Conservation (phyloP, 225 moss, liverwort and hornwort species). For the Climacium dendroides region DNA sequence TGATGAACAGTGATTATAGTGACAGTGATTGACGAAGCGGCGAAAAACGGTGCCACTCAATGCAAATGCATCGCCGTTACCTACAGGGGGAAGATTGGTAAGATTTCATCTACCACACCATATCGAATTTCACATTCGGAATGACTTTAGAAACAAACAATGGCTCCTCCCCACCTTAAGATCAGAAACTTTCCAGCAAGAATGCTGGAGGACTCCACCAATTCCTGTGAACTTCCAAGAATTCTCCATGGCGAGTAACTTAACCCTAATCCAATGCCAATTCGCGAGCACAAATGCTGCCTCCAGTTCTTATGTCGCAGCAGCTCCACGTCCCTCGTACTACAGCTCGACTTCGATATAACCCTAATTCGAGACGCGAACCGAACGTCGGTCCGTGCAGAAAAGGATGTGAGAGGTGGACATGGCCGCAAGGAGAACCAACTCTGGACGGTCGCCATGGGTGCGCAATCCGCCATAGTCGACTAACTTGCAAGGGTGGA, state of each 20-base stretch:
- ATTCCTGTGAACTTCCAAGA: background rate
- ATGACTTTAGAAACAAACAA: background rate
- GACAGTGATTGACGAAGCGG: background rate
- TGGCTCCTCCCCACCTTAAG: background rate
- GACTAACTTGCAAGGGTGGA: background rate
- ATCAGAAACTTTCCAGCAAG: background rate
- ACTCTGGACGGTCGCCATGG: background rate
- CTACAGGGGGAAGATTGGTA: background rate
- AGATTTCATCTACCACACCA: background rate
- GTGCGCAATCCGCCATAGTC: background rate
- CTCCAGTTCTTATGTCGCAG: background rate
- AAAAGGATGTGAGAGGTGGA: background rate
- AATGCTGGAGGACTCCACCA: background rate
- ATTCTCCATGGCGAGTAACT: background rate
- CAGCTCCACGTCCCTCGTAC: background rate
- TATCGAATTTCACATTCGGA: background rate
- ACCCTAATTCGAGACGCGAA: background rate
- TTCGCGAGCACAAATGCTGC: background rate
- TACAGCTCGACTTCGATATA: background rate
- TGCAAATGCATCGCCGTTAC: background rate
- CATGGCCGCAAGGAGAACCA: background rate
- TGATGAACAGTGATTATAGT: background rate
- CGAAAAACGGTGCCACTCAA: background rate
- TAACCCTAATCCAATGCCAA: background rate
- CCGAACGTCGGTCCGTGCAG: background rate